Percentiles rank a stretch among this genome's conserved stretches.
Evolutionary conservation across 352 stramenopile genomes (phyloP).

Genomic region (Hyaloperonospora arabidopsidis): DNA sequence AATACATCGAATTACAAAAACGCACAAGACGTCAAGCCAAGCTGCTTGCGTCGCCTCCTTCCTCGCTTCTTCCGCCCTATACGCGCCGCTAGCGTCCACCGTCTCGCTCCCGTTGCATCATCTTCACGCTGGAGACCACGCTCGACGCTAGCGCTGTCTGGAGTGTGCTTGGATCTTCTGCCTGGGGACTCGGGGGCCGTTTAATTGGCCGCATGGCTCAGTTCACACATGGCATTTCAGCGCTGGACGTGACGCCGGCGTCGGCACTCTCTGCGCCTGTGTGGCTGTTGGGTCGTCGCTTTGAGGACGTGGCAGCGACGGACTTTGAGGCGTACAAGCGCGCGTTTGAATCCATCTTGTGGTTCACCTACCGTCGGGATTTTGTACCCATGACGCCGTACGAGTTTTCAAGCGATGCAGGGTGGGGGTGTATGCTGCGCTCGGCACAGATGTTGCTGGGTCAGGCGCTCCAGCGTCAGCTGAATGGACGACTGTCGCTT

Average conservation of each 20-base stretch:
- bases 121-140: conserved; percentile 15
- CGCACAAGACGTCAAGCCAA: too few species aligned
- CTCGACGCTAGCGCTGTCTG: conserved; percentile 14
- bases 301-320: conserved; percentile 24
- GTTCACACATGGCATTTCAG: conserved; percentile 76
- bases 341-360: conserved; percentile 64
- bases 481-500: conserved; percentile 48
- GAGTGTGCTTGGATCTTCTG: conserved; percentile 20
- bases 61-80: too few species aligned
- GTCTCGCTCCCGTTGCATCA: too few species aligned
- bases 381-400: conserved; percentile 86
- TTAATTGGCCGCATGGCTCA: conserved; percentile 62
- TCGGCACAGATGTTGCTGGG: conserved; percentile 92
- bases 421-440: conserved; percentile 95
- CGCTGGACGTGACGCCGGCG: conserved; percentile 43
- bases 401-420: conserved; percentile 85
- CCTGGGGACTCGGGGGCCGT: conserved; percentile 37
- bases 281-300: conserved; percentile 40
- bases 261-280: conserved; percentile 34
- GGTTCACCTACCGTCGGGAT: conserved; percentile 87
- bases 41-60: too few species aligned
- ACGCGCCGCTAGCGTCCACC: too few species aligned
- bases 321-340: conserved; percentile 48
- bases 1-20: too few species aligned
- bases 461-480: conserved; percentile 79